phyloP scores from a whole-genome alignment of 169 alveolate species.

The Cryptosporidium canis region DNA sequence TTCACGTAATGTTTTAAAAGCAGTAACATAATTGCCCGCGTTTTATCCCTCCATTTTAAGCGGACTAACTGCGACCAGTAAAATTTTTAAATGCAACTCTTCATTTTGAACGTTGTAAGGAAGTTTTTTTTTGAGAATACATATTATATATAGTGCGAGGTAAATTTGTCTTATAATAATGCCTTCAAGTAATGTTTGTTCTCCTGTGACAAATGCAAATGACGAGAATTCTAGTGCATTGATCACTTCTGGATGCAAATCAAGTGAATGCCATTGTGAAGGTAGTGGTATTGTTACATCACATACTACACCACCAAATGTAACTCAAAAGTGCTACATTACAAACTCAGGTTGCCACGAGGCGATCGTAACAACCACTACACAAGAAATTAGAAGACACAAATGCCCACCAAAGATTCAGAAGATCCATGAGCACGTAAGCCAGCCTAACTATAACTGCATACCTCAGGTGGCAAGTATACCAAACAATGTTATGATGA shows the following conservation, averaged over 20 bases:
- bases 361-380: constrained; percentile 56
- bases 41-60: constrained; percentile 7
- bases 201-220: background rate
- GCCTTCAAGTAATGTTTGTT: constrained; percentile 35
- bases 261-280: constrained; percentile 49
- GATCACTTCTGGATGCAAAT: constrained; percentile 31
- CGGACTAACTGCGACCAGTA: background rate
- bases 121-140: no score
- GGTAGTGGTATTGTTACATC: constrained; percentile 46
- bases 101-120: no score
- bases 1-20: background rate
- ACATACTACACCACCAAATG: constrained; percentile 29
- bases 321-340: constrained; percentile 55
- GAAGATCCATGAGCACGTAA: constrained; percentile 61
- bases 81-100: no score
- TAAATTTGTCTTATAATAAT: background rate
- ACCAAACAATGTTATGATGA: background rate
- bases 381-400: constrained; percentile 68
- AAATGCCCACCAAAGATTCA: constrained; percentile 67
- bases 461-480: background rate
- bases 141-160: no score
- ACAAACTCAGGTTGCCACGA: constrained; percentile 67
- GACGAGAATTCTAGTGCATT: constrained; percentile 53
- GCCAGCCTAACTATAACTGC: constrained; percentile 31
- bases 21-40: background rate